These are phyloP conservation scores for Mortierella sp. DNA, from an alignment of 371 early-diverging fungal genomes.

Conservation along the genomic window DNA sequence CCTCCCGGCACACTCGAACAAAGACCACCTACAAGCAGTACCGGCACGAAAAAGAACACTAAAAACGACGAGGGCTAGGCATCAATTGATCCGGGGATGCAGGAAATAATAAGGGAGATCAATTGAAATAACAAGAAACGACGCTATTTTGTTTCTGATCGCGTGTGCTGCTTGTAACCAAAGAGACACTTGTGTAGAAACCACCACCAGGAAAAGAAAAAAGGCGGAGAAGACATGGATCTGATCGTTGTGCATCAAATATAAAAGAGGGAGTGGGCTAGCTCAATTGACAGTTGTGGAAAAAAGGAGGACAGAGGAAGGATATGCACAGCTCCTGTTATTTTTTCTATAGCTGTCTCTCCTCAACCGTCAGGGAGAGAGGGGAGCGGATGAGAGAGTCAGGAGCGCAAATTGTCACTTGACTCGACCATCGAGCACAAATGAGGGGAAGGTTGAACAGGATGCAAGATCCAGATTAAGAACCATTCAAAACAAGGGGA, in stretches of 20 bases:
- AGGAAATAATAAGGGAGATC: too few species aligned
- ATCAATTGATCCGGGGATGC: not conserved
- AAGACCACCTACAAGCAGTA: not conserved
- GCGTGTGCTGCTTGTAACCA: not conserved
- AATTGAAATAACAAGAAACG: not conserved
- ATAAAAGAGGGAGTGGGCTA: too few species aligned
- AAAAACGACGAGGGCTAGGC: not conserved
- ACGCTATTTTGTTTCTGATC: too few species aligned
- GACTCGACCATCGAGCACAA: not conserved
- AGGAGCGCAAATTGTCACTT: not conserved
- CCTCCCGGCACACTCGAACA: not conserved
- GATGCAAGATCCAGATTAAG: not conserved
- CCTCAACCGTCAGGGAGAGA: slow-evolving; percentile 17
- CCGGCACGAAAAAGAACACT: not conserved
- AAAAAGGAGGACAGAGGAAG: not conserved
- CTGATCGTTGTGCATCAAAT: not conserved
- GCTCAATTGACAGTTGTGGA: not conserved
- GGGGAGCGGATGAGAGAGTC: not conserved
- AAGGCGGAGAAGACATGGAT: not conserved
- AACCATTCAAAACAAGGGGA: not conserved
- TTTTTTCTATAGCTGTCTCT: not conserved
- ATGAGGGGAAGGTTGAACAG: not conserved
- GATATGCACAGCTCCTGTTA: slow-evolving; percentile 10
- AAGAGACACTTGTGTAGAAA: not conserved
- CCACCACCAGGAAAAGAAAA: not conserved